phyloP scores from a whole-genome alignment of 352 stramenopile genomes.

The Globisporangium acanthophoron region DNA sequence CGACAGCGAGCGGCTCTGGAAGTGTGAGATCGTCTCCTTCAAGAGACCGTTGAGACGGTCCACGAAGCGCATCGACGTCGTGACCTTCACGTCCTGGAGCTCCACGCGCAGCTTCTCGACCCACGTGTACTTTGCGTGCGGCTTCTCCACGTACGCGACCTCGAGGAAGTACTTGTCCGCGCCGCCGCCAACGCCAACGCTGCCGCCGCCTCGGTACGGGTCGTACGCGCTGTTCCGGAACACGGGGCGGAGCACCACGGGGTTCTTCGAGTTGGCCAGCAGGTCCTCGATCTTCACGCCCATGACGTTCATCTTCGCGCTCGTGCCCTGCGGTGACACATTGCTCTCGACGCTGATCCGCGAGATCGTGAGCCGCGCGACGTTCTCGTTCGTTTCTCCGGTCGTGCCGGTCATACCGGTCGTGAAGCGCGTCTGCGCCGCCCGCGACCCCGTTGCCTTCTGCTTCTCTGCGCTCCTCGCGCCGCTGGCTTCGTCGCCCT shows the following conservation, averaged over 20 bases:
- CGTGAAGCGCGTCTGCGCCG: neutral
- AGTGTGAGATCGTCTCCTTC: conserved; percentile 63
- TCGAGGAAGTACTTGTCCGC: conserved; percentile 57
- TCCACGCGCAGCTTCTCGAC: conserved; percentile 55
- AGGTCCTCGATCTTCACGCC: conserved; percentile 74
- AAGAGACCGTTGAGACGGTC: conserved; percentile 56
- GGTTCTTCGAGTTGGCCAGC: conserved; percentile 53
- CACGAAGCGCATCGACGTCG: conserved; percentile 79
- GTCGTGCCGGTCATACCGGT: neutral
- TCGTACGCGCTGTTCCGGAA: conserved; percentile 16
- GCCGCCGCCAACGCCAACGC: neutral
- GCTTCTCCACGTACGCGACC: conserved; percentile 60
- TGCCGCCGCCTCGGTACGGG: conserved; percentile 5
- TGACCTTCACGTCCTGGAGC: conserved; percentile 62
- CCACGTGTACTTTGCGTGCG: conserved; percentile 65
- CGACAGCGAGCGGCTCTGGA: conserved; percentile 54
- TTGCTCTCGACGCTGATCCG: conserved; percentile 54
- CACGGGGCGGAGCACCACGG: conserved; percentile 57
- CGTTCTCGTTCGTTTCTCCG: conserved; percentile 24
- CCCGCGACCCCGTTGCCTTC: neutral
- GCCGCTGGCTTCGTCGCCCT: conserved; percentile 2
- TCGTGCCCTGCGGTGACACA: conserved; percentile 31
- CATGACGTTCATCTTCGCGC: conserved; percentile 64
- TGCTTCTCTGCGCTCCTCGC: conserved; percentile 8
- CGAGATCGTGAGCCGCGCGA: conserved; percentile 64